phyloP scores from a whole-genome alignment of 2,329 filamentous ascomycete species.

The Fusarium coicis region DNA sequence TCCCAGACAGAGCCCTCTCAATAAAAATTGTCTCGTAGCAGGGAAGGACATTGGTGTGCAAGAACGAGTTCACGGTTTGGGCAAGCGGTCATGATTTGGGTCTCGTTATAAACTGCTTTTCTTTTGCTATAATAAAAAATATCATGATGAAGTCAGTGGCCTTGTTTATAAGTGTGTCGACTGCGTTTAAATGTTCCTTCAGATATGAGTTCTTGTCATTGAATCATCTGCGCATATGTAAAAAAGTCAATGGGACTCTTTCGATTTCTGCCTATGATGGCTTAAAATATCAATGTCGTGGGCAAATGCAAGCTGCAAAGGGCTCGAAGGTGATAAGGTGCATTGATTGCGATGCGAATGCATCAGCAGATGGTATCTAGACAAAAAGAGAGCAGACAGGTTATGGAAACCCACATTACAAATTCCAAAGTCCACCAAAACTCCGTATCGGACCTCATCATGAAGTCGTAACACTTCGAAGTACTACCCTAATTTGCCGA shows the following conservation, averaged over 20 bases:
- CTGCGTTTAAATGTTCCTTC: not conserved
- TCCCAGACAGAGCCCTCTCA: conserved; percentile 9
- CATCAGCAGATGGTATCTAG: conserved; percentile 43
- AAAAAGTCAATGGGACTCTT: not conserved
- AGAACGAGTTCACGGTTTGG: conserved; percentile 38
- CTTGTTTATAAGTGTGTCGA: not conserved
- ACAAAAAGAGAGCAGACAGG: conserved; percentile 37
- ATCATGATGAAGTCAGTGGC: not conserved
- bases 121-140: conserved; percentile 19
- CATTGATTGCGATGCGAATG: conserved; percentile 23
- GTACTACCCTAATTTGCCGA: not conserved
- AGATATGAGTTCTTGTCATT: not conserved
- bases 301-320: not conserved
- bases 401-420: conserved; percentile 11
- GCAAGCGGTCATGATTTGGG: conserved; percentile 40
- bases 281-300: not conserved
- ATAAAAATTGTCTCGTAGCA: conserved; percentile 25
- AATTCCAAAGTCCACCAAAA: conserved; percentile 39
- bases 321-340: conserved; percentile 9
- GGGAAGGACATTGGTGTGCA: conserved; percentile 27
- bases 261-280: not conserved
- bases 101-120: conserved; percentile 25
- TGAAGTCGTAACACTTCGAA: not conserved
- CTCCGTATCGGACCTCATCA: conserved; percentile 34
- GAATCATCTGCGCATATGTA: not conserved